Base-by-base conservation (phyloP, 2,329 filamentous ascomycete genomes). In the Phaeosphaeria sp. region DNA sequence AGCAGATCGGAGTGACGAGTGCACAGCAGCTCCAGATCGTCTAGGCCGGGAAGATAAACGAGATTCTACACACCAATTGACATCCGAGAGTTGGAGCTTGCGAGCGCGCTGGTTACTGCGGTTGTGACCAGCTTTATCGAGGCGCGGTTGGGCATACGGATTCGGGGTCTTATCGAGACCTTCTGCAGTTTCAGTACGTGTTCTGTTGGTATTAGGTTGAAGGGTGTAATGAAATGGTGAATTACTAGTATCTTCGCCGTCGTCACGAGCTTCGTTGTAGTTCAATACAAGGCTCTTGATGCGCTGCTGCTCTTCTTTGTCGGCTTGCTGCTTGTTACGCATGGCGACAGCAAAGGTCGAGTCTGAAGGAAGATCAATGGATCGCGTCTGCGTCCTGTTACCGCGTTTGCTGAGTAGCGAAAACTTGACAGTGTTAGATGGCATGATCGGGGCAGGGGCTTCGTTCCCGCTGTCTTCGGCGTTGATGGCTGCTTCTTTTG, bases 201-300 rank as follows among this genome's bases (percentile, higher is more conserved):
- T 86, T 82, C 81, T 85, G 79, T 84, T 78, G 66, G 69, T 73
- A 79, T 84, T 76, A 67, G 77, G 66, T 68, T 70, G 60, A 79
- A 80, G 74, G 54, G 75, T 64, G 60, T 76, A 82, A 72, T 52
- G 61, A 71, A 76, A 74, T 53, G 70, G 67, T 68, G 78, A 74
- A 81, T 87, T 85, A 96, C 92, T 89, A 64, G 93, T 89, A 73
- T 78, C 72, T 52, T 96, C 91, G 67, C 83, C 89, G 71, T 88
- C 85, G 62, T 96, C 93, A 51, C 92, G 89, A 73, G 97, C 87
- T 79, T 99, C 95, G 58, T 70, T 70, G 74, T 97, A 96, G 78
- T 97, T 98, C 67, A 99, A 83, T 53, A 99, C 95, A 46, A 99
- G 84, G 72, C 92, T 97, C 82, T 99, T 99, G 86, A 99, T 99